Evolutionary conservation across 1,284 basidiomycete genomes (phyloP), one percentile per base, ranked within the genome.

Genomic region (Mycena sp.): DNA sequence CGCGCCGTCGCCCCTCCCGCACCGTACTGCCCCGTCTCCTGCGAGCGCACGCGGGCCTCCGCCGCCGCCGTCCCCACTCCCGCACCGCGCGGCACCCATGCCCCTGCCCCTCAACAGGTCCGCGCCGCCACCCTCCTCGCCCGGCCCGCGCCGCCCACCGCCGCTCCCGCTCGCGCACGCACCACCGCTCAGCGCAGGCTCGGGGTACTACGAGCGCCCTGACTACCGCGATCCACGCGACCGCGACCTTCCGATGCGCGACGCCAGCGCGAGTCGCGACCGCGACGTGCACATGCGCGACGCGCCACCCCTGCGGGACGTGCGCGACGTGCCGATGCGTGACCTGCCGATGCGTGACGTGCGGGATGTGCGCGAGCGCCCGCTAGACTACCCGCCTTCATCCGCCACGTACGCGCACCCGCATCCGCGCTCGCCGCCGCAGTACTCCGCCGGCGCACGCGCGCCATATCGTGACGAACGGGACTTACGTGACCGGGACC

Each of bases 211-310:
- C 49, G 65, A 63, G 28, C 64, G 64, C 45, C 9, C 7, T 9
- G 9, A 14, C 32, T 7, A 35, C 32, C 49, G 58, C 3, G 59
- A 56, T 2, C n/a, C 17, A 5, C 38, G 57, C 14, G 57, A 64
- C 32, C 32, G 52, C 23, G 53, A 56, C 17, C 9, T 35, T 7
- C 32, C 32, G 9, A 35, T 46, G 35, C 29, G 50, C 25, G 54
- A 59, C 10, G 40, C 40, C 16, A n/a, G n/a, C n/a, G n/a, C n/a
- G n/a, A n/a, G n/a, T n/a, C 30, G 52, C 6, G 54, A 57, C 28
- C 43, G 55, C 14, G 64, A 62, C 25, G 59, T 58, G 16, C 59
- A 49, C 40, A 65, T 61, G 55, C 59, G 63, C 21, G 62, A 64
- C 37, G 63, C 54, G 46, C 63, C 45, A 38, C 48, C 53, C 14